Evolutionary conservation across 2,329 filamentous ascomycete species (phyloP).

Genomic region (Verticillium nonalfalfae): DNA sequence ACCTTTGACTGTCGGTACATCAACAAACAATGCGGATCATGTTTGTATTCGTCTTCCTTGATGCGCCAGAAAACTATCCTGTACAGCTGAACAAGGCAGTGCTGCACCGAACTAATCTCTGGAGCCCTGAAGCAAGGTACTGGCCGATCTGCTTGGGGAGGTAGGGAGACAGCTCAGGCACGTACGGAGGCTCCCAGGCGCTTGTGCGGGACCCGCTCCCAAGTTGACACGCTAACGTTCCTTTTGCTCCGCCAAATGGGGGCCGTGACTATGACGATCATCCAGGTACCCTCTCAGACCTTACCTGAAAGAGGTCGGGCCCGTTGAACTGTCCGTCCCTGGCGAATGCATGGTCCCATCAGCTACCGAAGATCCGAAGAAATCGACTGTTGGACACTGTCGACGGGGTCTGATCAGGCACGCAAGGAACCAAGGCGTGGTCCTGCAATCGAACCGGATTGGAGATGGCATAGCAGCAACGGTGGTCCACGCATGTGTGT

Average conservation of each 20-base stretch:
- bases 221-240: background rate
- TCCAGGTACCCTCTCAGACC: background rate
- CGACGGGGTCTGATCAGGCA: background rate
- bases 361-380: background rate
- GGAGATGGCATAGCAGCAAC: background rate
- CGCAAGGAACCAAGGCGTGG: background rate
- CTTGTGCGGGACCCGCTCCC: background rate
- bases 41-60: too few species aligned
- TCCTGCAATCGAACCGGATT: background rate
- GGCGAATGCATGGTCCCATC: background rate
- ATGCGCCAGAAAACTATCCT: too few species aligned
- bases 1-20: too few species aligned
- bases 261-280: background rate
- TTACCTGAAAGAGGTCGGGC: background rate
- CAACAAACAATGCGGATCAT: too few species aligned
- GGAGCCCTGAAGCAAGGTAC: too few species aligned
- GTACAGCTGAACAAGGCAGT: too few species aligned
- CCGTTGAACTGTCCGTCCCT: background rate
- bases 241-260: background rate
- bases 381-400: background rate
- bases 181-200: background rate
- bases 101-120: too few species aligned
- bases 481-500: background rate
- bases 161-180: too few species aligned
- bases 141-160: too few species aligned